A percentile compares a stretch with the other conserved stretches of the same genome.
Evolutionary conservation across 768 basidiomycete genomes (phyloP).

Genomic region (Amyloporia xantha): DNA sequence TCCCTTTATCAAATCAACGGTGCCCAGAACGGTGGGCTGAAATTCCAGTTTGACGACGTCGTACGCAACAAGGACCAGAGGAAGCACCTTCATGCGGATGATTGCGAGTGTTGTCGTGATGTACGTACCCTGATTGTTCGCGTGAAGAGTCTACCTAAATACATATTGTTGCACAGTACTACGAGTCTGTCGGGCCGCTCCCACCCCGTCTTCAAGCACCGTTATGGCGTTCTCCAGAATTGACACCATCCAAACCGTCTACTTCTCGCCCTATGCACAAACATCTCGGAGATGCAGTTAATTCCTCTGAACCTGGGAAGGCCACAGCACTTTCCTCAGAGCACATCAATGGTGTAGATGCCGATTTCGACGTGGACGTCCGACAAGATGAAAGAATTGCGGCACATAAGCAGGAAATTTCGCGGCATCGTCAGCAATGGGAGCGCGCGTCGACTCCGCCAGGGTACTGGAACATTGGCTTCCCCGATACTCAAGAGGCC

Average conservation of each 20-base stretch:
- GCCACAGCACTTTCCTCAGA: background rate
- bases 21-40: slow-evolving; percentile 53
- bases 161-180: slow-evolving; percentile 52
- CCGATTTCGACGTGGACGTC: slow-evolving; percentile 6
- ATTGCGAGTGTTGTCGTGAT: slow-evolving; percentile 78
- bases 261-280: background rate
- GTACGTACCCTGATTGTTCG: slow-evolving; percentile 34
- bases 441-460: slow-evolving; percentile 70
- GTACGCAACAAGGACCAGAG: slow-evolving; percentile 62
- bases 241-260: slow-evolving; percentile 15
- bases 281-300: background rate
- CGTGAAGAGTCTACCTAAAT: background rate
- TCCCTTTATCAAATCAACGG: slow-evolving; percentile 62
- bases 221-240: slow-evolving; percentile 58
- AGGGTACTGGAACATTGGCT: slow-evolving; percentile 86
- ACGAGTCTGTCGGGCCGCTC: slow-evolving; percentile 67
- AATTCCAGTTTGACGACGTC: slow-evolving; percentile 71
- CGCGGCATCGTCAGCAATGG: slow-evolving; percentile 70
- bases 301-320: background rate
- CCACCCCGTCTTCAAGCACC: slow-evolving; percentile 61
- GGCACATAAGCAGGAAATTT: slow-evolving; percentile 64
- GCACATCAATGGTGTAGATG: background rate
- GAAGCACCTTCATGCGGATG: slow-evolving; percentile 59
- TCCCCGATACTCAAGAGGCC: slow-evolving; percentile 81
- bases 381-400: slow-evolving; percentile 27